A percentile compares a stretch with the other conserved stretches of the same genome.
Evolutionary conservation across 2,329 filamentous ascomycete genomes (phyloP).

Genomic region (Ustilaginoidea virens): DNA sequence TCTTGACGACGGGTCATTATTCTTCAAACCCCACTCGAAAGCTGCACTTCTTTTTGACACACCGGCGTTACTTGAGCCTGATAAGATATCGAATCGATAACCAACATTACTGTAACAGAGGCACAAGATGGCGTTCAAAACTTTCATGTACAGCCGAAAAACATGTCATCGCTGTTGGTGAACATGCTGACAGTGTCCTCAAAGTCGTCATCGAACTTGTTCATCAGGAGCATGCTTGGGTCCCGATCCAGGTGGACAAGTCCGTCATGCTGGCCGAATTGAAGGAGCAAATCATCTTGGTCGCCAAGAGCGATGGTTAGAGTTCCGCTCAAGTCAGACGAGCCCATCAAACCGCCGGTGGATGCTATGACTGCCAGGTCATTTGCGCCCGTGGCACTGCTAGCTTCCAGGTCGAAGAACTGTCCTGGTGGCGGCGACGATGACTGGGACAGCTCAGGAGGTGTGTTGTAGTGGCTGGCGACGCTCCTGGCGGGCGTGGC

Average conservation of each 20-base stretch:
- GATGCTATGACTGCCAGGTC: conserved; percentile 15
- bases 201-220: conserved; percentile 39
- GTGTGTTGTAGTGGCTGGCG: conserved; percentile 38
- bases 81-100: conserved; percentile 2
- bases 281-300: conserved; percentile 26
- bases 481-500: conserved; percentile 34
- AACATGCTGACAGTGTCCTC: conserved; percentile 36
- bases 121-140: too few species aligned
- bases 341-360: conserved; percentile 16
- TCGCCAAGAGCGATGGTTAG: conserved; percentile 19
- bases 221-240: conserved; percentile 31
- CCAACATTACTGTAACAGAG: too few species aligned
- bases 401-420: conserved; percentile 31
- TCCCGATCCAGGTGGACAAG: conserved; percentile 29
- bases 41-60: too few species aligned
- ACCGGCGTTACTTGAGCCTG: conserved; percentile 2
- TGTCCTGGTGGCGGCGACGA: conserved; percentile 37
- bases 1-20: too few species aligned
- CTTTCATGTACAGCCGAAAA: conserved; percentile 26
- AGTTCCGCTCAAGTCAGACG: conserved; percentile 17
- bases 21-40: too few species aligned
- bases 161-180: conserved; percentile 32
- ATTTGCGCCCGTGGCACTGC: conserved; percentile 15
- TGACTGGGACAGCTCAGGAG: conserved; percentile 44
- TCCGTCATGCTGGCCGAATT: conserved; percentile 27